These are phyloP conservation scores for Nicotiana otophora DNA, from an alignment of 257 asterid species.

Conservation along the genomic window DNA sequence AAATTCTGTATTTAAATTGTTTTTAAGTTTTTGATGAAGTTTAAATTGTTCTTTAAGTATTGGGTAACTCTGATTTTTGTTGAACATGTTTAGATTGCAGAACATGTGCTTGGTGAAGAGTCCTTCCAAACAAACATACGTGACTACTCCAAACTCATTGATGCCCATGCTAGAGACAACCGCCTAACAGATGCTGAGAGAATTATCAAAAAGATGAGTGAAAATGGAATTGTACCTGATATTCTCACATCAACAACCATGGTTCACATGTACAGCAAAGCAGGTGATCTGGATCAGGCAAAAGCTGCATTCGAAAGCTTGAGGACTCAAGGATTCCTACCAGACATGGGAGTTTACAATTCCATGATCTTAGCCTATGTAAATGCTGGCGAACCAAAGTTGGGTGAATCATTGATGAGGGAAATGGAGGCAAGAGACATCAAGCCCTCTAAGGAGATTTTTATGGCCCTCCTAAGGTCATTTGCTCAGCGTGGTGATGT, in stretches of 20 bases:
- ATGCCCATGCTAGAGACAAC: conserved; percentile 47
- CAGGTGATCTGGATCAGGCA: conserved; percentile 56
- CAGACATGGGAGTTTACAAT: conserved; percentile 46
- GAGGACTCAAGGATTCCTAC: conserved; percentile 49
- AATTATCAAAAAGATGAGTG: conserved; percentile 64
- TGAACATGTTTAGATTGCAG: conserved; percentile 55
- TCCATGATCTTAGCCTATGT: conserved; percentile 68
- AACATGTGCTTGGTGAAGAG: conserved; percentile 56
- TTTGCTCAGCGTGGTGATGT: conserved; percentile 36
- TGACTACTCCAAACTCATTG: conserved; percentile 70
- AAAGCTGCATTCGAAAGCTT: conserved; percentile 44
- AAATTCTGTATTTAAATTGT: background rate
- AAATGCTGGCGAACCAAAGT: conserved; percentile 45
- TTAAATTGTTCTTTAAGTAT: background rate
- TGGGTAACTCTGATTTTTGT: background rate
- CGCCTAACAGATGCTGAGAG: conserved; percentile 62
- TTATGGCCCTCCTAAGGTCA: conserved; percentile 58
- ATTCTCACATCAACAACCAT: conserved; percentile 38
- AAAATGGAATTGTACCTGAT: conserved; percentile 61
- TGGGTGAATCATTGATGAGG: conserved; percentile 36
- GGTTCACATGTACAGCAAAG: conserved; percentile 61
- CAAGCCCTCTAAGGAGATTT: conserved; percentile 51
- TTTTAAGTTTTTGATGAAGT: too few relatives aligned
- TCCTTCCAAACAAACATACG: conserved; percentile 63
- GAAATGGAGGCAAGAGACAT: conserved; percentile 56